Base-by-base conservation (phyloP, 768 basidiomycete species). In the Heimioporus sp. region DNA sequence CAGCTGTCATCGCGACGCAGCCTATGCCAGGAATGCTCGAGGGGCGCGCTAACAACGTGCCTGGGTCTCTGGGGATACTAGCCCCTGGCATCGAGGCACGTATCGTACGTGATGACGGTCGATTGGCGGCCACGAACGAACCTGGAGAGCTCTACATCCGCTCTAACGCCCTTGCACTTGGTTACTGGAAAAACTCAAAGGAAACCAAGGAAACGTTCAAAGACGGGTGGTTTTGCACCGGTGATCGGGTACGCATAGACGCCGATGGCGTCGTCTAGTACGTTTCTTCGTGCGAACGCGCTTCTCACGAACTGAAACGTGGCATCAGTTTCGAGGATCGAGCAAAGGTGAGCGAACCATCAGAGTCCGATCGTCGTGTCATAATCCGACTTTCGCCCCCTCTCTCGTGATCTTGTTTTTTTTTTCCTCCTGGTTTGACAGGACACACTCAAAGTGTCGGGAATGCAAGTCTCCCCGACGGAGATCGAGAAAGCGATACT, bases 401-500 rank as follows among this genome's bases (percentile, higher is more conserved):
- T n/a, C n/a, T n/a, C n/a, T n/a, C n/a, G n/a, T n/a, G n/a, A n/a
- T n/a, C n/a, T n/a, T n/a, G n/a, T n/a, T n/a, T n/a, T n/a, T n/a
- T n/a, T n/a, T n/a, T n/a, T n/a, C n/a, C n/a, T n/a, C n/a, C 5
- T 24, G 24, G 24, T 24, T 24, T 24, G 5, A 21, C 21, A 89
- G 83, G 90, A 92, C 61, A 90, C 82, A 0, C 74, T 92, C 20
- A 92, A 92, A 62, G 77, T 92, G 3, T 89, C 87, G 0, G 90
- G 90, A 4, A 74, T 73, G 44, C 90, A 92, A 66, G 90, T 92
- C 0, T 88, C 90, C 0, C 90, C 90, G 0, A 77, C 80, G 13
- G 90, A 92, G 63, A 85, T 92, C 46, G 90, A 92, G 63, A 74
- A 81, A 24, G 77, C 76, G 21, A 69, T 92, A 2, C 74, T 84